Base-by-base conservation (phyloP, 2,329 filamentous ascomycete species). In the Penicillium sp. region DNA sequence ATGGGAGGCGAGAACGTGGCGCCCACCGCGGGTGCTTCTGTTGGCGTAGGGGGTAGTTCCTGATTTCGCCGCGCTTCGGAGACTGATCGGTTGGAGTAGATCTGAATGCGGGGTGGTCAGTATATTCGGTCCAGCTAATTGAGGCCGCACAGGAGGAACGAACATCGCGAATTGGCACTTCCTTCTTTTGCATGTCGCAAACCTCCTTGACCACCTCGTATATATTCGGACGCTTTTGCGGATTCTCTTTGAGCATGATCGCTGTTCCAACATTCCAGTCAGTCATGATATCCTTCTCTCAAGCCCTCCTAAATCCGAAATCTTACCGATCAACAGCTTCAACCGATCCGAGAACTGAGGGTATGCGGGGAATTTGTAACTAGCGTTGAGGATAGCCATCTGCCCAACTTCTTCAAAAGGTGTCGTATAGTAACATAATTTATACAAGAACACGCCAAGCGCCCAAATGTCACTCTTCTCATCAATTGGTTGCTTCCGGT, bases 401-500 rank as follows among this genome's bases (percentile, higher is more conserved):
- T 97, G 94, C 28, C 95, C 95, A 74, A 97, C 93, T 66, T 98
- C 94, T 79, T 99, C 95, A 72, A 99, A 99, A 0, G 95, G 95
- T 6, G 95, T 99, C 1, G 95, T 99, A 79, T 99, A 99, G 79
- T 98, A 99, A 82, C 95, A 99, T 64, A 99, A 84, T 83, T 99
- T 99, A 83, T 99, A 99, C 58, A 99, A 80, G 61, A 99, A 82
- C 45, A 99, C 95, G 5, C 95, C 95, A 64, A 99, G 81, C 0
- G 95, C 95, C 95, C 93, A 99, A 33, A 99, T 97, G 77, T 99
- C 95, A 53, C 93, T 96, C 82, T 99, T 99, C 81, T 99, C 95
- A 74, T 99, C 92, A 74, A 99, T 97, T 0, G 95, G 93, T 71
- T 93, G 92, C 78, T 96, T 97, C 65, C 93, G 86, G 80, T 97